A percentile compares a stretch with the other conserved stretches of the same genome.
Evolutionary conservation across 2,329 filamentous ascomycete species (phyloP).

Genomic region (Cylindrodendrum hubeiense): DNA sequence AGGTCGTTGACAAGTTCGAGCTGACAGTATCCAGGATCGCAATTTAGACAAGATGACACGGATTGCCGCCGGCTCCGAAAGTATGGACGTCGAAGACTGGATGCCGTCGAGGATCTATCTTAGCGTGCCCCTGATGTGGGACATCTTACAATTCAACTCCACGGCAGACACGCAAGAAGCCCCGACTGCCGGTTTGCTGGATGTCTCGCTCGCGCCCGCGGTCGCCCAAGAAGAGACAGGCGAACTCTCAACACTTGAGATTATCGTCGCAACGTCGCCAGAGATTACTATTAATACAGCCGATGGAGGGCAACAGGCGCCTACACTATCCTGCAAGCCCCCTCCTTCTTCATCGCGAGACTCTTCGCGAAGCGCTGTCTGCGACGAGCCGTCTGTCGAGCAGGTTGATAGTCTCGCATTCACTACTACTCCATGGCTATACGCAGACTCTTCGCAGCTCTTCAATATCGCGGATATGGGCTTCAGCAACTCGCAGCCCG

Average conservation of each 20-base stretch:
- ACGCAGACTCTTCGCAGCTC: slow-evolving; percentile 56
- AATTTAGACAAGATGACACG: slow-evolving; percentile 62
- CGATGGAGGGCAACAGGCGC: slow-evolving; percentile 63
- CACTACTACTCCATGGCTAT: slow-evolving; percentile 58
- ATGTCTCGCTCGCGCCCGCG: slow-evolving; percentile 54
- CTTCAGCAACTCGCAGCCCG: slow-evolving; percentile 45
- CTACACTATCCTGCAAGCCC: slow-evolving; percentile 54
- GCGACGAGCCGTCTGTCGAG: slow-evolving; percentile 48
- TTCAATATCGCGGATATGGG: slow-evolving; percentile 53
- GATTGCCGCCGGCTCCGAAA: slow-evolving; percentile 62
- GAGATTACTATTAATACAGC: slow-evolving; percentile 64
- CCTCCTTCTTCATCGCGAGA: slow-evolving; percentile 38
- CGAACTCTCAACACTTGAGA: slow-evolving; percentile 58
- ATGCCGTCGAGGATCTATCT: slow-evolving; percentile 65
- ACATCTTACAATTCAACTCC: slow-evolving; percentile 62
- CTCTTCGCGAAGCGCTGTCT: slow-evolving; percentile 39
- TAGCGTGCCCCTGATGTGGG: slow-evolving; percentile 66
- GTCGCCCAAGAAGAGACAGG: slow-evolving; percentile 47
- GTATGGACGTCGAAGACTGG: slow-evolving; percentile 63
- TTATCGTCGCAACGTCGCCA: slow-evolving; percentile 64
- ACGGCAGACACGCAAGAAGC: slow-evolving; percentile 51
- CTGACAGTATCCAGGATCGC: slow-evolving; percentile 53
- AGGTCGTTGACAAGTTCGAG: not conserved
- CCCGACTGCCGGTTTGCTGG: slow-evolving; percentile 54
- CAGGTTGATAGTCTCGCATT: slow-evolving; percentile 53